A percentile compares a stretch with the other conserved stretches of the same genome.
These are phyloP conservation scores for Schizosaccharomyces octosporus DNA, from an alignment of 805 yeast genomes.

Conservation along the genomic window DNA sequence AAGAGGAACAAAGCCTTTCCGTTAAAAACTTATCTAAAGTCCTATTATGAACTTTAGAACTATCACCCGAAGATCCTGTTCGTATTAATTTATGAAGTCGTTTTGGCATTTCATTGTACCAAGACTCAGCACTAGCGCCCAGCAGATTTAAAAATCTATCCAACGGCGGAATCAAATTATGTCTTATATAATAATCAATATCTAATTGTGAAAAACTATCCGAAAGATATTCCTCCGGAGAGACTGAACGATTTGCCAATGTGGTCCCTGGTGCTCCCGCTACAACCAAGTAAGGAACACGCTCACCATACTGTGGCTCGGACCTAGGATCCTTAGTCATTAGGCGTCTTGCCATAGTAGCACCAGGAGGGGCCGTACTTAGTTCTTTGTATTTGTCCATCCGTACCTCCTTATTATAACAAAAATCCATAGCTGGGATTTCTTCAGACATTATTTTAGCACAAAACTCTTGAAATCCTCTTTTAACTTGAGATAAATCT, in stretches of 20 bases:
- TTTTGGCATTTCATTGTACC: slow-evolving; percentile 51
- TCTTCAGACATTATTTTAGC: slow-evolving; percentile 34
- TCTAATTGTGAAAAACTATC: slow-evolving; percentile 28
- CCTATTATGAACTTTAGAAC: not conserved
- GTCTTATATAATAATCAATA: slow-evolving; percentile 60
- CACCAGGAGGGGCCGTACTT: slow-evolving; percentile 49
- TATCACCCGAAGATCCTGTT: not conserved
- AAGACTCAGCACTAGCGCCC: slow-evolving; percentile 54
- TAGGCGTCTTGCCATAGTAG: slow-evolving; percentile 43
- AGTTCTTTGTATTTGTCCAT: slow-evolving; percentile 51
- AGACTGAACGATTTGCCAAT: slow-evolving; percentile 49
- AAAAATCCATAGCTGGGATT: slow-evolving; percentile 54
- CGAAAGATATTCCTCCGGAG: slow-evolving; percentile 50
- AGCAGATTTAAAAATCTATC: slow-evolving; percentile 58
- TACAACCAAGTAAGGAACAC: slow-evolving; percentile 68
- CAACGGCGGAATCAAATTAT: slow-evolving; percentile 70
- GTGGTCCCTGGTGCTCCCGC: slow-evolving; percentile 30
- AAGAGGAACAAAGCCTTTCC: not conserved
- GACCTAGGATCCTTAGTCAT: slow-evolving; percentile 41
- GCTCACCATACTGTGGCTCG: slow-evolving; percentile 68
- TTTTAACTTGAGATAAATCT: slow-evolving; percentile 46
- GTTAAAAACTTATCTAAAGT: not conserved
- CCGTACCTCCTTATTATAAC: slow-evolving; percentile 76
- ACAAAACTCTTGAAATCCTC: slow-evolving; percentile 42
- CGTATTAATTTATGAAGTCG: not conserved